Evolutionary conservation across 108 stramenopile genomes (phyloP).

Genomic region (Nannochloropsis granulata): DNA sequence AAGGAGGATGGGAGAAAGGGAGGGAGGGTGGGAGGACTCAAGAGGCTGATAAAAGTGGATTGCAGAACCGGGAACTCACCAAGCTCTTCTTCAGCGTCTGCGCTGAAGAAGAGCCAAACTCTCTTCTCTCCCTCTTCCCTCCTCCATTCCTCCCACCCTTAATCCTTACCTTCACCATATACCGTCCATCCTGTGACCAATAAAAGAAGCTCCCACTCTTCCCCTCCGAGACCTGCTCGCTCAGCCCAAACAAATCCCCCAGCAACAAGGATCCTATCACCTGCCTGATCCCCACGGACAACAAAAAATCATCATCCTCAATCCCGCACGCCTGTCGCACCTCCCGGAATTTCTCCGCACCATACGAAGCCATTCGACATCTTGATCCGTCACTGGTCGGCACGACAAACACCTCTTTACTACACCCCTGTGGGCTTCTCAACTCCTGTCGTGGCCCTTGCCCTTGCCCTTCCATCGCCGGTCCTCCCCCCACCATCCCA

Average conservation of each 20-base stretch:
- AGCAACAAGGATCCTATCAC: neutral
- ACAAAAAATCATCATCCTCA: neutral
- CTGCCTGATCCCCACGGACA: neutral
- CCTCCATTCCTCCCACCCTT: no score
- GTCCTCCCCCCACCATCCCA: neutral
- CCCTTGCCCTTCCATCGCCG: neutral
- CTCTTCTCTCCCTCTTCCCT: no score
- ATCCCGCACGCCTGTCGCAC: neutral
- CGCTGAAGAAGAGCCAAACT: no score
- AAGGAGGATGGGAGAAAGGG: no score
- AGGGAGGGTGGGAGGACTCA: no score
- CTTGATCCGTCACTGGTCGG: neutral
- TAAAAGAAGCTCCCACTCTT: neutral
- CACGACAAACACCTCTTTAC: neutral
- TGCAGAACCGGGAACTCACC: no score
- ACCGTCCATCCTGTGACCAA: neutral
- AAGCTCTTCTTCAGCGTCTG: no score
- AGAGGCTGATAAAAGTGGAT: no score
- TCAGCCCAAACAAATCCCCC: neutral
- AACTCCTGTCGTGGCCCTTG: neutral
- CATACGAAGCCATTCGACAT: neutral
- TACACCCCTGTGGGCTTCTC: neutral
- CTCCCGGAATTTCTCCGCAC: neutral
- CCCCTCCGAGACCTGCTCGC: neutral
- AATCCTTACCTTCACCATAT: neutral